Percentiles rank a stretch among this genome's conserved stretches.
phyloP scores from a whole-genome alignment of 805 yeast genomes.

The Starmerella ratchasimensis region DNA sequence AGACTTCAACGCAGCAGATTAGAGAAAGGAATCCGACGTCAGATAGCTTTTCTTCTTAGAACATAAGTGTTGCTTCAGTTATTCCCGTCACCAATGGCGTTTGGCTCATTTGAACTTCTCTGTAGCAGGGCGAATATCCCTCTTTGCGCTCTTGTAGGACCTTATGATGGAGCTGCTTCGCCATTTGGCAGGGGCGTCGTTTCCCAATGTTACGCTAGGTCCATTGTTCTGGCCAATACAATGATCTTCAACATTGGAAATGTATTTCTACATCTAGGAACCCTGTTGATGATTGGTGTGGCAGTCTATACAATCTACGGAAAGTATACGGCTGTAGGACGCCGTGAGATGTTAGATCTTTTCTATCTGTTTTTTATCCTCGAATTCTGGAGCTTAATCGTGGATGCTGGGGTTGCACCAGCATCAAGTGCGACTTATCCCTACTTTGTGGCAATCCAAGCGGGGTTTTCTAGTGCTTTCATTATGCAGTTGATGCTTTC shows the following conservation, averaged over 20 bases:
- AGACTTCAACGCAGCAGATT: no score
- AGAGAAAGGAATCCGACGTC: no score
- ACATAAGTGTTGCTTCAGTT: not conserved
- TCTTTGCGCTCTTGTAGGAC: constrained; percentile 59
- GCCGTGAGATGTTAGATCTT: constrained; percentile 69
- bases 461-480: constrained; percentile 57
- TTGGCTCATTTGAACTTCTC: constrained; percentile 50
- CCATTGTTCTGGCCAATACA: constrained; percentile 81
- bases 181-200: constrained; percentile 42
- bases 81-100: constrained; percentile 39
- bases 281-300: constrained; percentile 48
- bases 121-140: constrained; percentile 65
- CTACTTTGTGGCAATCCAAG: constrained; percentile 70
- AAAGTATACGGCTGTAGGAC: constrained; percentile 89
- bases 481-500: constrained; percentile 57
- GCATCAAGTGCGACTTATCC: constrained; percentile 65
- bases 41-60: no score
- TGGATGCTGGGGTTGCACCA: constrained; percentile 87
- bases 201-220: constrained; percentile 70
- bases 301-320: constrained; percentile 65
- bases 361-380: constrained; percentile 47
- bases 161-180: constrained; percentile 25
- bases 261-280: constrained; percentile 71
- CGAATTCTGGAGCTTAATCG: constrained; percentile 54
- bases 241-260: constrained; percentile 79